Evolutionary conservation across 345 rosid species (phyloP).

Genomic region (Passiflora organensis): DNA sequence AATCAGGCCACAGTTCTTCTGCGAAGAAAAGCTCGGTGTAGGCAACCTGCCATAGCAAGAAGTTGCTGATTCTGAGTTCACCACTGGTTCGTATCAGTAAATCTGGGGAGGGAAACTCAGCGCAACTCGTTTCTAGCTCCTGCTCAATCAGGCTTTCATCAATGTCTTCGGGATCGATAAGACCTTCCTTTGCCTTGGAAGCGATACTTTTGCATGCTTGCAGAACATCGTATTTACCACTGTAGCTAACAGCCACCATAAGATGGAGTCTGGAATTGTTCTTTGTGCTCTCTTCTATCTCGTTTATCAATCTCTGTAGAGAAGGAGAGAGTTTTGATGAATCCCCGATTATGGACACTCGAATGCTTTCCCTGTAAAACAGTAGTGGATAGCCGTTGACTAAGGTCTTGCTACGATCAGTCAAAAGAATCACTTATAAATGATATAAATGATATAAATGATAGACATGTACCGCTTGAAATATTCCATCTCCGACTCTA

Average conservation of each 20-base stretch:
- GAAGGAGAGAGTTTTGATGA: conserved; percentile 48
- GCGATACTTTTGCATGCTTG: conserved; percentile 71
- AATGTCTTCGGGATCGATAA: conserved; percentile 44
- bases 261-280: conserved; percentile 49
- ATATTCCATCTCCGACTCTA: conserved; percentile 36
- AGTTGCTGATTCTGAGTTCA: conserved; percentile 75
- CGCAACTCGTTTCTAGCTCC: conserved; percentile 61
- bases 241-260: conserved; percentile 69
- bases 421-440: too few species aligned
- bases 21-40: conserved; percentile 72
- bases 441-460: neutral
- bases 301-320: conserved; percentile 29
- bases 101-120: conserved; percentile 63
- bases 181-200: conserved; percentile 41
- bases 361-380: conserved; percentile 40
- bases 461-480: conserved; percentile 45
- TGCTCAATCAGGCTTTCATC: conserved; percentile 51
- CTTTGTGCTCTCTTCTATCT: conserved; percentile 48
- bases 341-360: conserved; percentile 60
- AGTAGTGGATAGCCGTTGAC: too few species aligned
- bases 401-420: too few species aligned
- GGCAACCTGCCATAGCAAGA: conserved; percentile 77
- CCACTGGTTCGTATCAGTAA: conserved; percentile 69
- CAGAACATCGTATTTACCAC: conserved; percentile 61
- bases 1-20: conserved; percentile 74